A percentile compares a stretch with the other conserved stretches of the same genome.
Conservation (phyloP, 352 stramenopile genomes). For the Phytophthora nicotianae region DNA sequence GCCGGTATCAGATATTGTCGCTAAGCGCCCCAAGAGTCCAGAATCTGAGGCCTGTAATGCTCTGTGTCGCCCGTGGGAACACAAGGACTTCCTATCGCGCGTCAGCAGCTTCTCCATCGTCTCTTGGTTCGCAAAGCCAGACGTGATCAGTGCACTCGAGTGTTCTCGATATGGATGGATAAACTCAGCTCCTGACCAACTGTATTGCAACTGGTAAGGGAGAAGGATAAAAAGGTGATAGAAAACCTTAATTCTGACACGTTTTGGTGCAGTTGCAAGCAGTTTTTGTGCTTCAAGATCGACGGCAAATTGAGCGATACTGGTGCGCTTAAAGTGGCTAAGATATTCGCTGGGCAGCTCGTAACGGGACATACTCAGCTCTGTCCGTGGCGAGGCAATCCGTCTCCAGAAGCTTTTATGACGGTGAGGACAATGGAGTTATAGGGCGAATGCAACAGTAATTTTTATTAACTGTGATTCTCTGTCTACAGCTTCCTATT, state of each 20-base stretch:
- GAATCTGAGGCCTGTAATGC: neutral
- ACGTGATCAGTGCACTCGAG: slow-evolving; percentile 44
- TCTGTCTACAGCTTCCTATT: slow-evolving; percentile 39
- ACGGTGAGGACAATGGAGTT: slow-evolving; percentile 37
- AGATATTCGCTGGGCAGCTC: slow-evolving; percentile 47
- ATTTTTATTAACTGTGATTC: neutral
- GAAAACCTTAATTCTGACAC: slow-evolving; percentile 2
- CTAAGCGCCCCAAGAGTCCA: slow-evolving; percentile 9
- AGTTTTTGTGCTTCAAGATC: slow-evolving; percentile 60
- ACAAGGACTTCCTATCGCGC: slow-evolving; percentile 52
- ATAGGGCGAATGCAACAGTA: neutral
- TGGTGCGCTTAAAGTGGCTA: slow-evolving; percentile 43
- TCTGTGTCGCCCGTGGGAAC: slow-evolving; percentile 54
- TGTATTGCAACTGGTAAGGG: slow-evolving; percentile 48
- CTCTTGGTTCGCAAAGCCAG: slow-evolving; percentile 72
- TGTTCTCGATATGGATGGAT: slow-evolving; percentile 62
- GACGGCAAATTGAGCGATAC: slow-evolving; percentile 49
- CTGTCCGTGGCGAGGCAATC: slow-evolving; percentile 68
- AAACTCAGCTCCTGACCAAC: slow-evolving; percentile 50
- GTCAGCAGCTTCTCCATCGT: slow-evolving; percentile 58
- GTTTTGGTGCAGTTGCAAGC: slow-evolving; percentile 42
- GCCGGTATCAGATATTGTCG: neutral
- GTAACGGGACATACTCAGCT: slow-evolving; percentile 44
- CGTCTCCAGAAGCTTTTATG: slow-evolving; percentile 59
- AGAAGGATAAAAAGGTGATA: neutral